A percentile compares a stretch with the other conserved stretches of the same genome.
Evolutionary conservation across 371 early-diverging fungal species (phyloP).

Genomic region (Apophysomyces variabilis): DNA sequence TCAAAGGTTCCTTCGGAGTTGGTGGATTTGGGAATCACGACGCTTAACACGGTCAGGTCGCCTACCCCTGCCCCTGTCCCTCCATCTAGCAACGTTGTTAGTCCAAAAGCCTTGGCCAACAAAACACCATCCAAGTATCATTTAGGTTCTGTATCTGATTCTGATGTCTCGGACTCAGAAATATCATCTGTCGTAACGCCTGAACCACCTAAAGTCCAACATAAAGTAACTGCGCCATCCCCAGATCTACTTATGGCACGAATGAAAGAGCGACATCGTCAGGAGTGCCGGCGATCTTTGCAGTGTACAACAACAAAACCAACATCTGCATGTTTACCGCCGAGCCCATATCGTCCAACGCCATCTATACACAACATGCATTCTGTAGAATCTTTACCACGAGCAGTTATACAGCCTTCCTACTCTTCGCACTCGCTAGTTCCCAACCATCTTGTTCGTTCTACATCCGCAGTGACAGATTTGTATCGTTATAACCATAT

Average conservation of each 20-base stretch:
- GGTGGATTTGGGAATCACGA: not conserved
- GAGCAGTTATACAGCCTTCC: not conserved
- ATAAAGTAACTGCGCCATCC: not conserved
- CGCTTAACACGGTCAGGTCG: slow-evolving; percentile 8
- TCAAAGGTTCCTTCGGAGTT: slow-evolving; percentile 1
- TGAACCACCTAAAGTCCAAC: slow-evolving; percentile 5
- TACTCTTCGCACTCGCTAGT: not conserved
- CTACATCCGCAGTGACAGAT: not conserved
- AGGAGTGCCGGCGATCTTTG: slow-evolving; percentile 29
- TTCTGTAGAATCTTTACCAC: not conserved
- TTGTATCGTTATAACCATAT: not conserved
- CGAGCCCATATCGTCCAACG: not conserved
- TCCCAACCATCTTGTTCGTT: slow-evolving; percentile 2
- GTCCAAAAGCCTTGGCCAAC: slow-evolving; percentile 5
- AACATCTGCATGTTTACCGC: not conserved
- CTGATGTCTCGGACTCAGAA: slow-evolving; percentile 20
- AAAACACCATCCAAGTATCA: slow-evolving; percentile 14
- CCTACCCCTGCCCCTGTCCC: slow-evolving; percentile 1
- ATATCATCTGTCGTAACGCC: not conserved
- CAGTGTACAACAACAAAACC: not conserved
- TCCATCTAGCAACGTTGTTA: not conserved
- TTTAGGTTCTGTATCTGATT: slow-evolving; percentile 14
- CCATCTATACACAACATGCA: slow-evolving; percentile 5
- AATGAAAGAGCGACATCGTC: slow-evolving; percentile 31
- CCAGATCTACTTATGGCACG: slow-evolving; percentile 20